Evolutionary conservation across 805 yeast species (phyloP), one percentile per base, ranked within the genome.

Genomic region (Maudiozyma barnettii): DNA sequence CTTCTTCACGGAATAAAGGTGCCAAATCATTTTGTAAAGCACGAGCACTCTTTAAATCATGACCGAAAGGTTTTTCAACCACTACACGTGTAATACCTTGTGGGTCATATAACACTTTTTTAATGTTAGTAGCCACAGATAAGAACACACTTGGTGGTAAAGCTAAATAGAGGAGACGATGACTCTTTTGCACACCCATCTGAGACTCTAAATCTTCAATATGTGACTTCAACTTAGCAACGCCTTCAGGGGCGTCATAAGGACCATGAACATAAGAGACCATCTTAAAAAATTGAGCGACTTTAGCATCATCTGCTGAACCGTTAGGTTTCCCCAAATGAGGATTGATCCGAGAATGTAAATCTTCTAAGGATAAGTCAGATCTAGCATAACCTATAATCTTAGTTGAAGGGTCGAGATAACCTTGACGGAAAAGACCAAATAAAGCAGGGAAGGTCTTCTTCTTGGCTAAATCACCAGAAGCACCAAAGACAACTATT

Each of bases 51-150:
- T 75, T 77, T 58, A 93, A 77, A 66, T 93, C 98, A 65, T 80
- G 93, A 52, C 99, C 99, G 63, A 93, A 93, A 37, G 99, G 99
- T 73, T 93, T 93, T 71, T 93, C 99, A 47, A 93, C 86, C 60
- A 93, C 87, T 55, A 93, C 71, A 66, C 96, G 79, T 35, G 88
- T 80, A 46, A 74, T 61, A 45, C 95, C 96, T 45, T 77, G 71
- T 36, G 72, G 73, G 8, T 83, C 79, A 66, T 89, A 85, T 54
- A 78, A 77, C 59, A 76, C 66, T 56, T 77, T 69, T 69, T 84
- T 88, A 61, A 93, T 70, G 51, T 84, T 78, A 42, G 72, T 67
- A 44, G 93, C 87, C 41, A 91, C 98, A 33, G 73, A 66, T 47
- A 83, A 82, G 69, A 93, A 93, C 37, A 84, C 95, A 10, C 89